Percentiles rank a stretch among this genome's conserved stretches.
These are phyloP conservation scores for Naganishia randhawae DNA, from an alignment of 768 basidiomycete species.

Conservation along the genomic window DNA sequence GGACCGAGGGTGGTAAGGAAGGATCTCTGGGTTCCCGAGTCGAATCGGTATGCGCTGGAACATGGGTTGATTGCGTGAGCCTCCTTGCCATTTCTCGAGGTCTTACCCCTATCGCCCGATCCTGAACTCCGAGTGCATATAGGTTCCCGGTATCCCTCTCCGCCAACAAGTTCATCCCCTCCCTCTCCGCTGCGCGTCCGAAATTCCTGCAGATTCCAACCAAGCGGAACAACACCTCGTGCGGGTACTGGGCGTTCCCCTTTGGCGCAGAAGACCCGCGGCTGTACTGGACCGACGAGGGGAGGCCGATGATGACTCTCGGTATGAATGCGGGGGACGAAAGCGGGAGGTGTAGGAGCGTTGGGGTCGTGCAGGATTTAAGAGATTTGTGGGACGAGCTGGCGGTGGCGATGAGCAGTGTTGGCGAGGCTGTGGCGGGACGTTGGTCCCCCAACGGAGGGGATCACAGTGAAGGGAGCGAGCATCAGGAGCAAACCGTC, in stretches of 20 bases:
- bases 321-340: conserved; percentile 11
- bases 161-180: neutral
- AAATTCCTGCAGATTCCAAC: conserved; percentile 5
- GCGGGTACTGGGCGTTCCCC: conserved; percentile 12
- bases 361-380: conserved; percentile 4
- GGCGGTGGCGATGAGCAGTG: neutral
- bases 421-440: neutral
- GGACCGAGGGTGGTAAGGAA: neutral
- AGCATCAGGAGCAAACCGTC: neutral
- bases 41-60: conserved; percentile 6
- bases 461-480: neutral
- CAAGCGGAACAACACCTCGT: conserved; percentile 2
- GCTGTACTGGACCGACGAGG: conserved; percentile 13
- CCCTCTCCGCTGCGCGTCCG: neutral
- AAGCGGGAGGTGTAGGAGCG: conserved; percentile 1
- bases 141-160: neutral
- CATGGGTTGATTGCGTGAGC: conserved; percentile 9
- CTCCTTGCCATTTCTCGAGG: too few species aligned
- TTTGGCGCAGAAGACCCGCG: conserved; percentile 12
- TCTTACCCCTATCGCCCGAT: too few species aligned
- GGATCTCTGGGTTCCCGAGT: conserved; percentile 2
- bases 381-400: conserved; percentile 8
- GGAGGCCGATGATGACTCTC: conserved; percentile 4
- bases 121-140: neutral
- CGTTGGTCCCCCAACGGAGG: too few species aligned